Evolutionary conservation across 2,329 filamentous ascomycete genomes (phyloP), one percentile per base, ranked within the genome.

Genomic region (Ophioceras dolichostomum): DNA sequence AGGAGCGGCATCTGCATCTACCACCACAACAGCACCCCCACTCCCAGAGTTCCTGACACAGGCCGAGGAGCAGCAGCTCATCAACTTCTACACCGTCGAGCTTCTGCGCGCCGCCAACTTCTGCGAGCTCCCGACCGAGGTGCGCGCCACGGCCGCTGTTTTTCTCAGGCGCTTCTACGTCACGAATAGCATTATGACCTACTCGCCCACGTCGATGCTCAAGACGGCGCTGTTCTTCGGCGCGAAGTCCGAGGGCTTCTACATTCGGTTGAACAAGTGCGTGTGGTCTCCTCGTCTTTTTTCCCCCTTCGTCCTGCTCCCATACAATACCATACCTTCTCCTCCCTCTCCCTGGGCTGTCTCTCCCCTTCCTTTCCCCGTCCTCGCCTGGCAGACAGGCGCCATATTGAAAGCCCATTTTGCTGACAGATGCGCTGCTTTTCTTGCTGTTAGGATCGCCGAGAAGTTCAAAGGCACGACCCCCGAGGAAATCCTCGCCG

Each of bases 131-230:
- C 62, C 64, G 5, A 67, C 65, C 45, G 65, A 68, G 39, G 68
- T 69, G 41, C 64, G 68, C 40, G 78, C 82, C 19, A 94, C 88
- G 6, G 85, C 86, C 4, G 83, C 89, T 43, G 78, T 93, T 52
- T 95, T 93, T 56, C 72, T 98, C 42, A 83, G 85, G 39, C 83
- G 91, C 40, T 96, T 98, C 69, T 98, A 96, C 64, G 73, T 94
- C 27, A 89, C 83, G 52, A 94, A 96, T 61, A 93, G 84, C 29
- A 76, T 88, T 51, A 94, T 96, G 84, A 94, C 88, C 21, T 96
- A 98, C 55, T 84, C 89, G 43, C 89, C 88, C 0, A 83, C 84
- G 43, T 79, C 86, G 44, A 83, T 96, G 47, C 78, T 94, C 55
- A 85, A 88, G 53, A 91, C 87, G 21, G 85, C 83, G 26, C 72